phyloP scores from a whole-genome alignment of 1,284 basidiomycete species.

The Ceratobasidium sp. region DNA sequence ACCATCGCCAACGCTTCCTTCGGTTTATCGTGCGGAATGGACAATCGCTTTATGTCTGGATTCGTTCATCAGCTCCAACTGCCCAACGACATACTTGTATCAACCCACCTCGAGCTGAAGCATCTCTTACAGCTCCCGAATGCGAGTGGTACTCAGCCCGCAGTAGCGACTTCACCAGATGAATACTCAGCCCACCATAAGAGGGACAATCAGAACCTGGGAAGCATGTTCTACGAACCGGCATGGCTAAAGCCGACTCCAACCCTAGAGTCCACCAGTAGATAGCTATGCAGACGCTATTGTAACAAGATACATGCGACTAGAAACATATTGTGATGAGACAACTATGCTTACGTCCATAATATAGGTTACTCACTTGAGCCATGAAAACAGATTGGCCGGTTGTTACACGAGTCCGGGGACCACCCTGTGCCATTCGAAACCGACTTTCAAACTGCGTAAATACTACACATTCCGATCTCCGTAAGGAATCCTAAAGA shows the following conservation, averaged over 20 bases:
- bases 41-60: too few species aligned
- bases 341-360: background rate
- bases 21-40: conserved; percentile 58
- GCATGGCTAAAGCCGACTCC: conserved; percentile 32
- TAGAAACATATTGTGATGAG: background rate
- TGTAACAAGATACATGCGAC: background rate
- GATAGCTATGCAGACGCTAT: background rate
- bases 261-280: conserved; percentile 7
- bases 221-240: background rate
- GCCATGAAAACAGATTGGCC: conserved; percentile 80
- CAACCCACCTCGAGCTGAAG: conserved; percentile 55
- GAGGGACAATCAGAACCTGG: conserved; percentile 68
- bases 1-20: conserved; percentile 54
- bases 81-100: too few species aligned
- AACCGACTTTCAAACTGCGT: conserved; percentile 46
- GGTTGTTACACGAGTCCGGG: conserved; percentile 70
- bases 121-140: background rate
- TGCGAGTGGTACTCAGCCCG: background rate
- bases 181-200: background rate
- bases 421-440: conserved; percentile 65
- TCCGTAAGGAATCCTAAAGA: conserved; percentile 74
- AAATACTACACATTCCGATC: conserved; percentile 60
- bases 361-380: conserved; percentile 57
- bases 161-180: background rate
- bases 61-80: too few species aligned